These are phyloP conservation scores for Vanderwaltozyma polyspora DNA, from an alignment of 805 yeast species.

Conservation along the genomic window DNA sequence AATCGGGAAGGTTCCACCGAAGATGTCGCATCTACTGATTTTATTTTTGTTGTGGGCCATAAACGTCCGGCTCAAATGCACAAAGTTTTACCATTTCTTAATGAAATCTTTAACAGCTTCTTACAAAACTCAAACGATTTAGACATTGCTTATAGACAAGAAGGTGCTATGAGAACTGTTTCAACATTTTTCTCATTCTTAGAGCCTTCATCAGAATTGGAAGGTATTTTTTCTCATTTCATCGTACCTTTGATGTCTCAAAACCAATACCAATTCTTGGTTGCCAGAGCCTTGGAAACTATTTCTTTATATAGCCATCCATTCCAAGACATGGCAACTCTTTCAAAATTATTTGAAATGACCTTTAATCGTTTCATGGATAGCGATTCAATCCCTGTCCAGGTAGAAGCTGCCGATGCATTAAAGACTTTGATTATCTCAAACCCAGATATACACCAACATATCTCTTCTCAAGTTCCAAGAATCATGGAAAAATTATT, in stretches of 20 bases:
- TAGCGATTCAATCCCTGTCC: slow-evolving; percentile 55
- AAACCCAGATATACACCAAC: slow-evolving; percentile 50
- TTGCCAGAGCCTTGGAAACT: slow-evolving; percentile 61
- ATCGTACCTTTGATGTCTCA: slow-evolving; percentile 54
- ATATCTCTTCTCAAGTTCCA: slow-evolving; percentile 61
- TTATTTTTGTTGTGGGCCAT: slow-evolving; percentile 50
- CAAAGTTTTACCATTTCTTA: slow-evolving; percentile 45
- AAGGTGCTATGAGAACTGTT: slow-evolving; percentile 70
- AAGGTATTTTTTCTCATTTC: slow-evolving; percentile 46
- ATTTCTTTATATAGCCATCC: slow-evolving; percentile 30
- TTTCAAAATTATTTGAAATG: slow-evolving; percentile 32
- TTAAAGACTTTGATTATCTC: slow-evolving; percentile 68
- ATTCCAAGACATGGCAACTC: slow-evolving; percentile 29
- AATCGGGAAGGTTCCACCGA: slow-evolving; percentile 56
- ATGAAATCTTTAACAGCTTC: slow-evolving; percentile 33
- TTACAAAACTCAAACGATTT: slow-evolving; percentile 26
- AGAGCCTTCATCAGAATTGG: slow-evolving; percentile 40
- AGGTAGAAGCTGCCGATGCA: slow-evolving; percentile 80
- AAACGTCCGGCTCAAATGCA: slow-evolving; percentile 46
- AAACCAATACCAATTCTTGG: slow-evolving; percentile 47
- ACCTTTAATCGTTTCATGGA: slow-evolving; percentile 30
- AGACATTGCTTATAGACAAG: slow-evolving; percentile 50
- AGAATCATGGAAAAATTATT: slow-evolving; percentile 73
- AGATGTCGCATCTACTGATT: slow-evolving; percentile 70
- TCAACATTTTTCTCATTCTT: slow-evolving; percentile 48